A percentile compares a stretch with the other conserved stretches of the same genome.
Conservation (phyloP, 1,284 basidiomycete genomes). For the Mrakiaceae sp. region DNA sequence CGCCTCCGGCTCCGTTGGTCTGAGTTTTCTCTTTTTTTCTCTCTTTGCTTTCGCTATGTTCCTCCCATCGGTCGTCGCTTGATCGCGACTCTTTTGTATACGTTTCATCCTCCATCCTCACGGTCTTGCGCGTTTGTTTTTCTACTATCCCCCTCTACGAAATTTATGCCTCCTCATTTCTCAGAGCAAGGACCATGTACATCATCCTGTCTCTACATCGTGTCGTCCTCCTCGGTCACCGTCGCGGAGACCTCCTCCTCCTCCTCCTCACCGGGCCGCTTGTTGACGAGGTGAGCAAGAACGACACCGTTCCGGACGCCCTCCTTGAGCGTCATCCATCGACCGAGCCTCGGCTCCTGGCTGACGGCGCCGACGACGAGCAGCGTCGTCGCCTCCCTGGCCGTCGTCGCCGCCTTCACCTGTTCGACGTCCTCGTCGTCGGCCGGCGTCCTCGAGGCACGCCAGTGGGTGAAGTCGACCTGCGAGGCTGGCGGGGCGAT, state of each 20-base stretch:
- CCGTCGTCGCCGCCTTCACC: not conserved
- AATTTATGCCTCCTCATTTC: no score
- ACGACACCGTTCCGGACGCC: constrained; percentile 62
- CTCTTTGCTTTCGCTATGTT: no score
- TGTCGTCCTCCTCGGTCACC: not conserved
- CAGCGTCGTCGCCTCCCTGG: constrained; percentile 31
- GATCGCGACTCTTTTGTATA: no score
- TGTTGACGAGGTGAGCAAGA: constrained; percentile 39
- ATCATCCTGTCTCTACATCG: no score
- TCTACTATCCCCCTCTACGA: no score
- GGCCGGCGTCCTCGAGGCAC: constrained; percentile 12
- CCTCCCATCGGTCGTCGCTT: no score
- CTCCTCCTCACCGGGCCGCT: constrained; percentile 18
- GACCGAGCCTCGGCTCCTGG: constrained; percentile 75
- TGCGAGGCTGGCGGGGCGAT: constrained; percentile 49
- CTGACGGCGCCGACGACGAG: constrained; percentile 69
- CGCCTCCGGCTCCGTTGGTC: no score
- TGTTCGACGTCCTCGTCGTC: constrained; percentile 7
- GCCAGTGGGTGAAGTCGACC: constrained; percentile 36
- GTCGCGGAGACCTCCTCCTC: not conserved
- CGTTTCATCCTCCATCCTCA: no score
- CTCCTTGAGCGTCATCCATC: constrained; percentile 69
- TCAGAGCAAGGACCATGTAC: no score
- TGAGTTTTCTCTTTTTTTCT: no score
- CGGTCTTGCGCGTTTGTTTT: no score